Evolutionary conservation across 306 rosid genomes (phyloP).

Genomic region (Gillenia trifoliata): DNA sequence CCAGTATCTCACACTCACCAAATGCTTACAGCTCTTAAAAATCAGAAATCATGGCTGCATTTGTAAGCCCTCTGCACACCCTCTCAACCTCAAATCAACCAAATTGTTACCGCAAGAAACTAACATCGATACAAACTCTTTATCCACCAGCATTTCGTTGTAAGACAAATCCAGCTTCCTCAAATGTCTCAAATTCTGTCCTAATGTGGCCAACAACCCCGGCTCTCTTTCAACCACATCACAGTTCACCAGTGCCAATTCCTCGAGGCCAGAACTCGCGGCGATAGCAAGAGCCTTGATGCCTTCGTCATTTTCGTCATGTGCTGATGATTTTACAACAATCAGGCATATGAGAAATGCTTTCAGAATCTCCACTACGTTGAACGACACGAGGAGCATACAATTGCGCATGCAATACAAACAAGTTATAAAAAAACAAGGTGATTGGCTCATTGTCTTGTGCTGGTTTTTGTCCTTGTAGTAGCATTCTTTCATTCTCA

Average conservation of each 20-base stretch:
- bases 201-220: constrained; percentile 73
- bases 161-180: constrained; percentile 74
- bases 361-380: too few species aligned
- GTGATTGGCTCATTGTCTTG: too few species aligned
- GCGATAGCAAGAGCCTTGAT: constrained; percentile 50
- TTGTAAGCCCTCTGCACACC: constrained; percentile 58
- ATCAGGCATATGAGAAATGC: too few species aligned
- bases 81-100: constrained; percentile 62
- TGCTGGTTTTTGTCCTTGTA: too few species aligned
- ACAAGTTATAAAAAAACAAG: too few species aligned
- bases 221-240: constrained; percentile 79
- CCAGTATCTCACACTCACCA: constrained; percentile 62
- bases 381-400: too few species aligned
- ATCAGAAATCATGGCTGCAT: constrained; percentile 33
- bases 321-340: too few species aligned
- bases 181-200: constrained; percentile 64
- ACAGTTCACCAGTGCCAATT: constrained; percentile 74
- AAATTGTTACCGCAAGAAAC: constrained; percentile 60
- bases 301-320: too few species aligned
- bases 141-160: constrained; percentile 68
- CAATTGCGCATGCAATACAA: too few species aligned
- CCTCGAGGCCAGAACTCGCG: constrained; percentile 46
- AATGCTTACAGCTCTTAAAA: constrained; percentile 51
- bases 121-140: constrained; percentile 63
- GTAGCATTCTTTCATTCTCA: too few species aligned